phyloP scores from a whole-genome alignment of 495 filamentous ascomycete genomes.

The Hypoxylon rickii region DNA sequence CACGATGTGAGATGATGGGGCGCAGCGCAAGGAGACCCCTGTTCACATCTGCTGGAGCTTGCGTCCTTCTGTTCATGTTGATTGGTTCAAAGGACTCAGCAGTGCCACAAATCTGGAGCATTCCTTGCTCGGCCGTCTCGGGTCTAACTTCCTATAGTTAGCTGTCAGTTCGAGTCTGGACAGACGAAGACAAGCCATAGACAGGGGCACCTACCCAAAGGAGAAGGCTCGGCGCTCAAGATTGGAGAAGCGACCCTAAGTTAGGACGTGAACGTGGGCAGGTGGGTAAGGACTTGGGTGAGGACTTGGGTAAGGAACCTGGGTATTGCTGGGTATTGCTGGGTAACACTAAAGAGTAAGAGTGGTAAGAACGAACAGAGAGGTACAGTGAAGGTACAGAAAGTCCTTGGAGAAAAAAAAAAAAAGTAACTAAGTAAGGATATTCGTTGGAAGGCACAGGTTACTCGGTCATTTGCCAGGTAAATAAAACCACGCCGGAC shows the following conservation, averaged over 20 bases:
- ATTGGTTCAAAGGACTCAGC: slow-evolving; percentile 23
- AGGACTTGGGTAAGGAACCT: no score
- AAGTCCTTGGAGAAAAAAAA: no score
- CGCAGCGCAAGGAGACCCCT: slow-evolving; percentile 19
- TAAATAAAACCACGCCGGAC: slow-evolving; percentile 33
- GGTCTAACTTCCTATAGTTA: slow-evolving; percentile 28
- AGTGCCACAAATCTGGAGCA: slow-evolving; percentile 34
- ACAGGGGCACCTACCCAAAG: slow-evolving; percentile 26
- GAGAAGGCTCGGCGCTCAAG: slow-evolving; percentile 22
- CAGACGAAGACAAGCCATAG: slow-evolving; percentile 25
- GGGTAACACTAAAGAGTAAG: no score
- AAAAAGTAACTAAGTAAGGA: no score
- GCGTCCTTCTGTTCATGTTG: neutral
- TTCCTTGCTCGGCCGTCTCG: slow-evolving; percentile 28
- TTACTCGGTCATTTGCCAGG: slow-evolving; percentile 26
- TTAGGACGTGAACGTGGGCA: no score
- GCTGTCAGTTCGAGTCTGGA: slow-evolving; percentile 22
- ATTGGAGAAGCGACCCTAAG: no score
- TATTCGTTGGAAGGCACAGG: slow-evolving; percentile 25
- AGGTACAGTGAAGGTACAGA: no score
- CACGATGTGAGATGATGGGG: slow-evolving; percentile 33
- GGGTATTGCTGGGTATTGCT: no score
- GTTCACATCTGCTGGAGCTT: slow-evolving; percentile 1
- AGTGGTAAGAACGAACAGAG: slow-evolving; percentile 18
- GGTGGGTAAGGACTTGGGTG: no score